Evolutionary conservation across 225 moss, liverwort and hornwort species (phyloP), one percentile per base, ranked within the genome.

Genomic region (Sphagnum contortum): DNA sequence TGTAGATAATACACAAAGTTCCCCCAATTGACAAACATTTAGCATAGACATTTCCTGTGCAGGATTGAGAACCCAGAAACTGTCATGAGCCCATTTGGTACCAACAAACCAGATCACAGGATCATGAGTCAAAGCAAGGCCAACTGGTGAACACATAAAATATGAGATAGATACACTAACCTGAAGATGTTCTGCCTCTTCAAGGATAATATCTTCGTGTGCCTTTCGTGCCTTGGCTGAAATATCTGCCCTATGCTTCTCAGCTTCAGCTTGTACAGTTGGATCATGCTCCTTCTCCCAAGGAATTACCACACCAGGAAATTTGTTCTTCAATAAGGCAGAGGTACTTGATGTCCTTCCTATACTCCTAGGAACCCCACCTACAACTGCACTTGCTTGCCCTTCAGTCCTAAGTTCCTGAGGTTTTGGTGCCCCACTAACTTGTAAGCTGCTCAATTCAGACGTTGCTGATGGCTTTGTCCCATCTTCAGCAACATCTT

Each of bases 251-350:
- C 80, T 86, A 65, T 80, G 90, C 59, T 80, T 74, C 48, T 86
- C 88, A 14, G 76, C 83, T 73, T 78, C 89, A 60, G 87, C 79
- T 60, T 71, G 76, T 47, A 71, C 68, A 52, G 67, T 58, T 63
- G 75, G 72, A 73, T 88, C 85, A 66, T 72, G 78, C 76, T 84
- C 92, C 61, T 82, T 83, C 75, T 88, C 78, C 89, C 92, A 76
- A 51, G 83, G 83, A 66, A 70, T 71, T 10, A 69, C 70, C 66
- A 75, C 83, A 62, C 79, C 89, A 58, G 70, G 67, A 64, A 76
- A 72, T 51, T 75, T 86, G 74, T 75, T 83, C 61, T 67, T 67
- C 3, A 77, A 76, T 63, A 70, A 66, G 9, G 78, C 74, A 48
- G 77, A 66, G 47, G 83, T 73, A 51, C 79, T 65, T 3, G 83